Evolutionary conservation across 805 yeast genomes (phyloP), one percentile per base, ranked within the genome.

Genomic region (Metschnikowia continentalis): DNA sequence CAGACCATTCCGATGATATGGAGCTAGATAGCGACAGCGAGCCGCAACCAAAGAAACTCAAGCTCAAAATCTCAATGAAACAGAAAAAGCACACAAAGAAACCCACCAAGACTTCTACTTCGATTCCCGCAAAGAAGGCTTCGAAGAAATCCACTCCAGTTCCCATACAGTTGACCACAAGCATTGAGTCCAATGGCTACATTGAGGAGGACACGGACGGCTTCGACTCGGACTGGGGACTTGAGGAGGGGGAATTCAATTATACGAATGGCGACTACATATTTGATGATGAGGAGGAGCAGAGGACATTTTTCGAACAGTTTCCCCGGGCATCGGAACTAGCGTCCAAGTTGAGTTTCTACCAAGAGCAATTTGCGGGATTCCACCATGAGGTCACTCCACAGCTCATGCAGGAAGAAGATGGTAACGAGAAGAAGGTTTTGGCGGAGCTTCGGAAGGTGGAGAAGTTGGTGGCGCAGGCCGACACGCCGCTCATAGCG

Each of bases 191-290:
- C 15, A 10, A 22, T 3, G 17, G 38, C 6, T 42, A 32, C 20
- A 22, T 33, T 8, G 48, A 32, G 20, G 53, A 53, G 35, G 33
- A 44, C 13, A 6, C 17, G 5, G 47, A 44, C 1, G 42, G 59
- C 32, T 49, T 54, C 43, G 61, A 55, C 54, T 61, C 72, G 6
- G 78, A 74, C 60, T 74, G 78, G 78, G 78, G 78, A 6, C 51
- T 73, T 14, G 76, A 71, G 13, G 74, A 68, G n/a, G 50, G 61
- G 13, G 59, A 52, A 3, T 68, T 59, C 48, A 53, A 58, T 46
- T 47, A 33, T 39, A 56, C 68, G 40, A 71, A 69, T 48, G 62
- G 68, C n/a, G 66, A 73, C 56, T 72, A 63, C 54, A 68, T 74
- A 3, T 74, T 64, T 52, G 73, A 70, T 10, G 57, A 64, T 35